Evolutionary conservation across 2,329 filamentous ascomycete genomes (phyloP).

Genomic region (Thelonectria olida): DNA sequence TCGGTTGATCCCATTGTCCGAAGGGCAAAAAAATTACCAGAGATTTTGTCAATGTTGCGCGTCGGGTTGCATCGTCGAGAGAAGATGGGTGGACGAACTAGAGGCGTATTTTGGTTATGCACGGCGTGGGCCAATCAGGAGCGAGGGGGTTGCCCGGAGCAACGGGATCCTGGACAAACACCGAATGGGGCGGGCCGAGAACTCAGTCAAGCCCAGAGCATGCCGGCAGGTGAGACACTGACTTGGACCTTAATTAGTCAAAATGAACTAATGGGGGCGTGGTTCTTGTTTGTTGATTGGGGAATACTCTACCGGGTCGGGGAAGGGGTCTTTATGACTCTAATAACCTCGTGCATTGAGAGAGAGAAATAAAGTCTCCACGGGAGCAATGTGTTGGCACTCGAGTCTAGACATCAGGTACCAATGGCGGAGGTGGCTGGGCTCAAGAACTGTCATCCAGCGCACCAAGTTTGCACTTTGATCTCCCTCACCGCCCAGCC

Average conservation of each 20-base stretch:
- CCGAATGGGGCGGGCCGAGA: conserved; percentile 3
- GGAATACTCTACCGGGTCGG: too few species aligned
- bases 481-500: not conserved
- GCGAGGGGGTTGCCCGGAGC: conserved; percentile 42
- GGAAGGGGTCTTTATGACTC: not conserved
- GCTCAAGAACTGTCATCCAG: not conserved
- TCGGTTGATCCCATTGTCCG: conserved; percentile 50
- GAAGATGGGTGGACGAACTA: conserved; percentile 32
- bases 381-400: not conserved
- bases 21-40: conserved; percentile 43
- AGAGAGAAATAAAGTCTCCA: not conserved
- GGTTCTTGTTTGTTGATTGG: too few species aligned
- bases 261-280: too few species aligned
- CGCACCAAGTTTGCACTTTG: too few species aligned
- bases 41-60: conserved; percentile 50
- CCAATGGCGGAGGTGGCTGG: not conserved
- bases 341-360: not conserved
- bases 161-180: conserved; percentile 33
- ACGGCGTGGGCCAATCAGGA: conserved; percentile 42
- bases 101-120: conserved; percentile 42
- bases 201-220: not conserved
- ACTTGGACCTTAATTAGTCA: not conserved
- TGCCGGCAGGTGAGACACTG: not conserved
- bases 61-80: conserved; percentile 36
- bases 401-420: too few species aligned